Conservation (phyloP, 225 moss, liverwort and hornwort genomes). For the Lunularia cruciata region DNA sequence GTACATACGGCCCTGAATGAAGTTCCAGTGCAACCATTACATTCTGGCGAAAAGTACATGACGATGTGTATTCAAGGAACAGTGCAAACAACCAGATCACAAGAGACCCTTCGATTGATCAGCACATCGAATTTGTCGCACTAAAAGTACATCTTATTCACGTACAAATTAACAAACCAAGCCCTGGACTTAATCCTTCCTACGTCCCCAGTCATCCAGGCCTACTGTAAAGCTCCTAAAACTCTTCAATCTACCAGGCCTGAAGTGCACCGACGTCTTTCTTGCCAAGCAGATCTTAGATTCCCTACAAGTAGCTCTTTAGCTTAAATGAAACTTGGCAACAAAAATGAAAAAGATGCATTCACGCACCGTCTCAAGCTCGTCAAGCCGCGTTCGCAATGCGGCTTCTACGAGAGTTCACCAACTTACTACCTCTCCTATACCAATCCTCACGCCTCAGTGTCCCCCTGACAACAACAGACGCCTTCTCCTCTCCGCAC, state of each 20-base stretch:
- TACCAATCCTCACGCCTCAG: background rate
- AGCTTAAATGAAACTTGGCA: no score
- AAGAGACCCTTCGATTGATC: background rate
- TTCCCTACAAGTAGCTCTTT: no score
- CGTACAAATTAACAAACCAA: background rate
- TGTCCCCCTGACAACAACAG: no score
- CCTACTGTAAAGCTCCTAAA: no score
- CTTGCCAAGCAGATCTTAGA: background rate
- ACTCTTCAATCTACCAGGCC: no score
- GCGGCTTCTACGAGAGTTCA: background rate
- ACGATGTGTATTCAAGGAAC: background rate
- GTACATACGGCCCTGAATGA: background rate
- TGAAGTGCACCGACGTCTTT: no score
- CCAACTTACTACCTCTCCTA: background rate
- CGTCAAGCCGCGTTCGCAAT: no score
- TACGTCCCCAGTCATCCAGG: no score
- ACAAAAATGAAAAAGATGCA: no score
- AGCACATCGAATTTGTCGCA: conserved; percentile 11
- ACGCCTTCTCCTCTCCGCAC: no score
- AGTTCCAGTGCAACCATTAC: conserved; percentile 3
- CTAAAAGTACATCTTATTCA: background rate
- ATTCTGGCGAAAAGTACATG: background rate
- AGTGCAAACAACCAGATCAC: conserved; percentile 4
- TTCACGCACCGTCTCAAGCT: no score
- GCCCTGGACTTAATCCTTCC: background rate